These are phyloP conservation scores for Trichoderma pleuroti DNA, from an alignment of 2,329 filamentous ascomycete species.

Conservation along the genomic window DNA sequence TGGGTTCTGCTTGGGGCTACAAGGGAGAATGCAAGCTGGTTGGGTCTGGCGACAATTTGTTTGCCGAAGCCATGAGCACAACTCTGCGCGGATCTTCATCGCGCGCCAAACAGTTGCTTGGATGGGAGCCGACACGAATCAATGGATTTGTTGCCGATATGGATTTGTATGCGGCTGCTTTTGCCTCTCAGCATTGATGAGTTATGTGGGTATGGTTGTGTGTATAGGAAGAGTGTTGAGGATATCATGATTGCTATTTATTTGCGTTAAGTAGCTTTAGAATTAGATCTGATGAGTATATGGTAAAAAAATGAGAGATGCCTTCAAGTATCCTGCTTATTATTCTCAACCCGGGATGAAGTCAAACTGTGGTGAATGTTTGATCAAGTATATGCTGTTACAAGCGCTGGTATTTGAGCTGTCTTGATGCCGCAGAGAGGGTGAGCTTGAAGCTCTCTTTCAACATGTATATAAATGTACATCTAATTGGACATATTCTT, in stretches of 20 bases:
- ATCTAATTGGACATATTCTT: neutral
- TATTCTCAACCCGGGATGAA: too few species aligned
- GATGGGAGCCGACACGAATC: slow-evolving; percentile 17
- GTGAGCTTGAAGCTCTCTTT: neutral
- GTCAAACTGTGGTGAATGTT: neutral
- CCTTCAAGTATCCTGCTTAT: too few species aligned
- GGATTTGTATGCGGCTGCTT: slow-evolving; percentile 19
- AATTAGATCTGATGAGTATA: neutral
- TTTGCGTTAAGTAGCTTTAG: neutral
- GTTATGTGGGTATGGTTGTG: neutral
- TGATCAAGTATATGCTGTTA: neutral
- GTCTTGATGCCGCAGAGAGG: neutral
- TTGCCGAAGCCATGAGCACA: slow-evolving; percentile 20
- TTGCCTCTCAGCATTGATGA: slow-evolving; percentile 18
- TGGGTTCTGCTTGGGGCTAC: slow-evolving; percentile 11
- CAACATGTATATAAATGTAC: neutral
- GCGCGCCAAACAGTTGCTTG: slow-evolving; percentile 19
- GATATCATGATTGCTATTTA: neutral
- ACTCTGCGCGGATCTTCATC: slow-evolving; percentile 18
- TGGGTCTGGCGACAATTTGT: slow-evolving; percentile 14
- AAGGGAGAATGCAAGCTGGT: slow-evolving; percentile 14
- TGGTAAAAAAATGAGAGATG: too few species aligned
- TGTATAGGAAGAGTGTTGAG: neutral
- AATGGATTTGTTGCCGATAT: slow-evolving; percentile 16
- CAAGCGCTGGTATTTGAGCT: neutral